phyloP scores from a whole-genome alignment of 352 stramenopile genomes.

The Phytophthora ohioensis region DNA sequence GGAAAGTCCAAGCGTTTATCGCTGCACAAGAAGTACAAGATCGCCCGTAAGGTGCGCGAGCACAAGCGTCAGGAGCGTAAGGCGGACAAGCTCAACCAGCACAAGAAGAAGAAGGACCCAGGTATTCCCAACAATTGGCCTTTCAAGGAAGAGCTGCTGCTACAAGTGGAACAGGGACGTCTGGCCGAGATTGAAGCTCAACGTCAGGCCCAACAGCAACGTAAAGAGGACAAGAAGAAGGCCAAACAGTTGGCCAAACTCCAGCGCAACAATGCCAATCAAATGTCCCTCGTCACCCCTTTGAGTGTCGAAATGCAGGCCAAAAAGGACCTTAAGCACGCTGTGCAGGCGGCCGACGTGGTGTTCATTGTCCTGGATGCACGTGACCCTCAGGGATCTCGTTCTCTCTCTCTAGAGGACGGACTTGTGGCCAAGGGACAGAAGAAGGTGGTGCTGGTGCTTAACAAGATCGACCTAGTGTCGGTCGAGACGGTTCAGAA shows the following conservation, averaged over 20 bases:
- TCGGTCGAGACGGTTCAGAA: slow-evolving; percentile 89
- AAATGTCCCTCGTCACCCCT: slow-evolving; percentile 52
- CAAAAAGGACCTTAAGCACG: slow-evolving; percentile 84
- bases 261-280: slow-evolving; percentile 39
- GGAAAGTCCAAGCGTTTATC: slow-evolving; percentile 97
- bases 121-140: slow-evolving; percentile 99
- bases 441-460: slow-evolving; percentile 97
- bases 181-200: slow-evolving; percentile 76
- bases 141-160: slow-evolving; percentile 96
- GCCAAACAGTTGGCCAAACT: slow-evolving; percentile 50
- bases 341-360: slow-evolving; percentile 67
- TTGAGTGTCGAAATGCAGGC: slow-evolving; percentile 79
- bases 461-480: slow-evolving; percentile 99
- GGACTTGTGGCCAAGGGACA: slow-evolving; percentile 93
- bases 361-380: slow-evolving; percentile 95
- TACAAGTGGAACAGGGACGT: slow-evolving; percentile 84
- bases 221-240: slow-evolving; percentile 78
- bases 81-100: slow-evolving; percentile 84
- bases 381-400: slow-evolving; percentile 96
- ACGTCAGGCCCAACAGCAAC: slow-evolving; percentile 65
- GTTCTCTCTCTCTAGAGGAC: slow-evolving; percentile 95
- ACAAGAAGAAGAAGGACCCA: slow-evolving; percentile 97
- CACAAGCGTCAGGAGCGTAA: slow-evolving; percentile 96
- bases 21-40: slow-evolving; percentile 99
- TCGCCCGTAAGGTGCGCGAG: slow-evolving; percentile 92